Conservation (phyloP, 2,329 filamentous ascomycete species). For the Fusarium solani-melongenae region DNA sequence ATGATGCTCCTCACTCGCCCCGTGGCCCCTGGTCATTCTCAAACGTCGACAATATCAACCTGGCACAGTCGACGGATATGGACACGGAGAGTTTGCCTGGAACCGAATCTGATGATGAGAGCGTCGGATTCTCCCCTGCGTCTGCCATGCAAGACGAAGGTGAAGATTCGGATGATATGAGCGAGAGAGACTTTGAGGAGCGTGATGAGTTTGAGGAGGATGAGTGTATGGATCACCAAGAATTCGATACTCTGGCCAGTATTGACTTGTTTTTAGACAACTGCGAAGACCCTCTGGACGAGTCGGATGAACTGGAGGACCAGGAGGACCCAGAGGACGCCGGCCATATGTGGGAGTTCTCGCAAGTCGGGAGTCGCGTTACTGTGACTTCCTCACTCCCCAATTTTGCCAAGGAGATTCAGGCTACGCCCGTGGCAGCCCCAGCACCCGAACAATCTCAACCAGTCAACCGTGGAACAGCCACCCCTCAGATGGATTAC, state of each 20-base stretch:
- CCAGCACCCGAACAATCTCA: not conserved
- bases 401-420: not conserved
- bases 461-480: not conserved
- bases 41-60: constrained; percentile 5
- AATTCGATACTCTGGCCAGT: not conserved
- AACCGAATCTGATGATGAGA: constrained; percentile 10
- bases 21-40: constrained; percentile 9
- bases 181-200: constrained; percentile 31
- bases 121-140: not conserved
- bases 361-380: not conserved
- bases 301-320: not conserved
- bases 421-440: not conserved
- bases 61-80: constrained; percentile 30
- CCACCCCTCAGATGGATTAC: not conserved
- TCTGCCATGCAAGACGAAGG: not conserved
- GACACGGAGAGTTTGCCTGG: constrained; percentile 27
- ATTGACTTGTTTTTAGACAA: constrained; percentile 30
- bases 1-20: constrained; percentile 5
- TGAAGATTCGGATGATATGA: constrained; percentile 5
- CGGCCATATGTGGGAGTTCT: not conserved
- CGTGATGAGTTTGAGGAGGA: constrained; percentile 36
- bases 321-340: not conserved
- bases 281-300: not conserved
- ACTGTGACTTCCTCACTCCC: not conserved
- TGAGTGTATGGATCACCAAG: constrained; percentile 16